These are phyloP conservation scores for Chrysoporthe austroafricana DNA, from an alignment of 2,329 filamentous ascomycete species.

Conservation along the genomic window DNA sequence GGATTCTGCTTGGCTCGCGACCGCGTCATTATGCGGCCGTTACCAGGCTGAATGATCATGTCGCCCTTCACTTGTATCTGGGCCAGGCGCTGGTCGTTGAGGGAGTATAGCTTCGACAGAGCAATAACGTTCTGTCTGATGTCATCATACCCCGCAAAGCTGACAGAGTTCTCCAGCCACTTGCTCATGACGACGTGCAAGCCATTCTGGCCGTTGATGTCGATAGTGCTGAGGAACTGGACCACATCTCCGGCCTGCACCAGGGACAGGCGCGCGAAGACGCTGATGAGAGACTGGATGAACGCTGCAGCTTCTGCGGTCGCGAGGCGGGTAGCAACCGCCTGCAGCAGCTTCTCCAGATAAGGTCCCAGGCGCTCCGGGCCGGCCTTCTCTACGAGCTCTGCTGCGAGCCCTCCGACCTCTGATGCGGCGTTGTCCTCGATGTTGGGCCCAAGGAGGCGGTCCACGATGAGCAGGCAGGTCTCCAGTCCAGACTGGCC, in stretches of 20 bases:
- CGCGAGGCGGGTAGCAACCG: constrained; percentile 82
- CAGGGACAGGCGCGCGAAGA: constrained; percentile 89
- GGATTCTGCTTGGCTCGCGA: constrained; percentile 88
- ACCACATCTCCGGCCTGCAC: constrained; percentile 87
- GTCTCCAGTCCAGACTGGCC: constrained; percentile 86
- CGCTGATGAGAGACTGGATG: constrained; percentile 93
- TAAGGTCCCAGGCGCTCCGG: constrained; percentile 89
- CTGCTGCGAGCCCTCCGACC: constrained; percentile 90
- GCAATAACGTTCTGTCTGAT: constrained; percentile 97
- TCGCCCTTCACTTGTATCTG: constrained; percentile 90
- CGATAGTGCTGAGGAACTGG: constrained; percentile 84
- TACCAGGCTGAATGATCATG: constrained; percentile 73
- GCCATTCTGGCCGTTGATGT: constrained; percentile 80
- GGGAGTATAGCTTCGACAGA: constrained; percentile 84
- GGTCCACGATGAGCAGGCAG: constrained; percentile 88
- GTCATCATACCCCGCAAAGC: constrained; percentile 97
- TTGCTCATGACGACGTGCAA: constrained; percentile 87
- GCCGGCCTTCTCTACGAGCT: constrained; percentile 93
- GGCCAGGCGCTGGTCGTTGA: constrained; percentile 79
- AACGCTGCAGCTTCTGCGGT: constrained; percentile 84
- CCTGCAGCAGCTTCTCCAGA: constrained; percentile 83
- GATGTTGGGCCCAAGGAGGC: constrained; percentile 80
- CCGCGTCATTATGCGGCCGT: constrained; percentile 88
- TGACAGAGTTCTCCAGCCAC: constrained; percentile 96
- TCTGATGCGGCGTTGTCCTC: constrained; percentile 95